Base-by-base conservation (phyloP, 257 asterid genomes). In the Cordia subcordata region DNA sequence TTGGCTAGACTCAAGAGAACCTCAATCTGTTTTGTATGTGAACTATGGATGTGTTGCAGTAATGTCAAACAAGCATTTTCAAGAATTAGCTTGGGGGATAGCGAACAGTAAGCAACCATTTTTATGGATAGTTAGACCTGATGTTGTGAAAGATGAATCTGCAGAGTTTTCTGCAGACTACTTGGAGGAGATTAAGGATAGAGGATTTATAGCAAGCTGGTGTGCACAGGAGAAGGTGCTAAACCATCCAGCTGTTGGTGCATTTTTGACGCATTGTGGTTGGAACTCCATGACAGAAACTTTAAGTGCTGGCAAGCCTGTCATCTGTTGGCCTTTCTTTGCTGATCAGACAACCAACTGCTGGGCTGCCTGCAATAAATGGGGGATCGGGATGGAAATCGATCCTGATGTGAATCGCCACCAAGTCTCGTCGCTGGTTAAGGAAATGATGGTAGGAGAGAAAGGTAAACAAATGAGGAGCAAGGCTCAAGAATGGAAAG, bases 381-480 rank as follows among this genome's bases (percentile, higher is more conserved):
- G 54, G 54, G 54, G 54, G 27, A 17, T 49, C 20, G 54, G 54
- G 8, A 49, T 49, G 54, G 54, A 49, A 21, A 49, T 49, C 20
- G 27, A 49, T 49, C 54, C 17, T 17, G 54, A 49, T 49, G 54
- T 49, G 17, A 49, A 15, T 21, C 54, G 54, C 22, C 22, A 49
- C 3, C 23, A 49, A 5, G 54, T 49, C 5, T 19, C 54, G 27
- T n/a, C 17, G 16, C 17, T 15, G 54, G 54, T 49, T 19, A 49
- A 21, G 54, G 54, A 49, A 49, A 49, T 49, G 54, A 49, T 49
- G 54, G 21, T n/a, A 49, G 54, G 54, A 13, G 54, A 17, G 27
- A 49, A 21, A 17, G 54, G 54, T 17, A 12, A 49, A 21, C 23
- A 21, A 21, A 49, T 49, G 54, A 49, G 54, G 54, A n/a, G 10